A percentile compares a stretch with the other conserved stretches of the same genome.
Conservation (phyloP, 352 stramenopile species). For the Phytophthora constricta region DNA sequence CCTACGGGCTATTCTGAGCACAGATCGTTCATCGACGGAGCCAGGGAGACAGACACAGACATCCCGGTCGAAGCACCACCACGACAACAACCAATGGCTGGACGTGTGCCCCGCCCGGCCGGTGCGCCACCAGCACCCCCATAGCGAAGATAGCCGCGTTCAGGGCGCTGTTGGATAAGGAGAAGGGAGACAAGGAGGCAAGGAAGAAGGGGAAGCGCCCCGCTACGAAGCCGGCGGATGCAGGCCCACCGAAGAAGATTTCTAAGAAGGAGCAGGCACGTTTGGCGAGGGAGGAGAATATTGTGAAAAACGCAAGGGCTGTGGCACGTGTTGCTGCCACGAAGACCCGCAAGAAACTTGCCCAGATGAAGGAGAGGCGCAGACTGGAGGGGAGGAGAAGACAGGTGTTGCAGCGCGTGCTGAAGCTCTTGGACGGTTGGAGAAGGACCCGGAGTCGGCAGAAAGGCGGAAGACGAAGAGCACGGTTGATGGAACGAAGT, state of each 20-base stretch:
- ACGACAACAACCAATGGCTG: too few relatives aligned
- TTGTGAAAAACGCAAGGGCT: not conserved
- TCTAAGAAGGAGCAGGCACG: not conserved
- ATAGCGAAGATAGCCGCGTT: slow-evolving; percentile 3
- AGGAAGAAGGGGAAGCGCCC: too few relatives aligned
- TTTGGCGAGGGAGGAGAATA: not conserved
- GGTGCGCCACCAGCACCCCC: not conserved
- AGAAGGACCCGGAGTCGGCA: too few relatives aligned
- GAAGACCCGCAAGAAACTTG: not conserved
- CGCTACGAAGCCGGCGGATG: too few relatives aligned
- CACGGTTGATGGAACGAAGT: too few relatives aligned
- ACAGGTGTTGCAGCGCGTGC: not conserved
- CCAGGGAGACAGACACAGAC: slow-evolving; percentile 1
- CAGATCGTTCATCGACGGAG: not conserved
- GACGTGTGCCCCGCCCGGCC: not conserved
- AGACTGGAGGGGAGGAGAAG: not conserved
- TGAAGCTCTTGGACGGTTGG: too few relatives aligned
- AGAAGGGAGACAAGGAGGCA: too few relatives aligned
- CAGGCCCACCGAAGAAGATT: not conserved
- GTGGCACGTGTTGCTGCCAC: not conserved
- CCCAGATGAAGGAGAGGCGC: not conserved
- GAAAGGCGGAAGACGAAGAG: too few relatives aligned
- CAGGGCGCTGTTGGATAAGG: not conserved
- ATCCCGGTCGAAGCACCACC: too few relatives aligned
- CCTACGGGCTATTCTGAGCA: not conserved